These are phyloP conservation scores for Neurospora sp. DNA, from an alignment of 495 filamentous ascomycete genomes.

Conservation along the genomic window DNA sequence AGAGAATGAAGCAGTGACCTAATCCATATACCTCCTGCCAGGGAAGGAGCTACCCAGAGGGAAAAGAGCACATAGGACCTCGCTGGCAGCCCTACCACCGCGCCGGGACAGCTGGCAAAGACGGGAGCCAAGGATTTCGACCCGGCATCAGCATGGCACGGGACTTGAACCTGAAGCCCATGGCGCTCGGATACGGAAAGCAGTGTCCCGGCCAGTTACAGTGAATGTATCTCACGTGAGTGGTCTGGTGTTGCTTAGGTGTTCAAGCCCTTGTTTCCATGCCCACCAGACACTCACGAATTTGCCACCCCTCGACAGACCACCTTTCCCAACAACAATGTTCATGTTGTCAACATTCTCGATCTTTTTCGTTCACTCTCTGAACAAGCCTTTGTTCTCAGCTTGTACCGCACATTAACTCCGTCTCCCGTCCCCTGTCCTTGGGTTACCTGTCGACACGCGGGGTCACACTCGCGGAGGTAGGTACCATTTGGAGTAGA, in stretches of 20 bases:
- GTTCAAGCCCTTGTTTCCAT: neutral
- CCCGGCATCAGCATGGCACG: neutral
- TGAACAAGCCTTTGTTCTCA: too few relatives aligned
- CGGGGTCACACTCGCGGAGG: neutral
- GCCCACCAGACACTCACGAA: neutral
- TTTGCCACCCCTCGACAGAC: neutral
- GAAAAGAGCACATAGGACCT: neutral
- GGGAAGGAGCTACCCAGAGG: neutral
- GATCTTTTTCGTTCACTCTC: neutral
- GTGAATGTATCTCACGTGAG: neutral
- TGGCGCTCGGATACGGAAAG: neutral
- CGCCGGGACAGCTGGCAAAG: neutral
- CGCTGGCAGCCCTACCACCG: neutral
- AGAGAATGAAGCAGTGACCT: neutral
- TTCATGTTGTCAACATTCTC: neutral
- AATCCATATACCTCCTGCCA: neutral
- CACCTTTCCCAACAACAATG: neutral
- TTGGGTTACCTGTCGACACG: neutral
- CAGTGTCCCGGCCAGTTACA: neutral
- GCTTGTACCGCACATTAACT: too few relatives aligned
- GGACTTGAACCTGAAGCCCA: neutral
- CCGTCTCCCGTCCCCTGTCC: neutral
- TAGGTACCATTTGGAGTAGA: neutral
- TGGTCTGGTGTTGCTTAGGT: neutral
- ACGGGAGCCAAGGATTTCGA: neutral